phyloP scores from a whole-genome alignment of 1,284 basidiomycete genomes.

The Tilletia walkeri region DNA sequence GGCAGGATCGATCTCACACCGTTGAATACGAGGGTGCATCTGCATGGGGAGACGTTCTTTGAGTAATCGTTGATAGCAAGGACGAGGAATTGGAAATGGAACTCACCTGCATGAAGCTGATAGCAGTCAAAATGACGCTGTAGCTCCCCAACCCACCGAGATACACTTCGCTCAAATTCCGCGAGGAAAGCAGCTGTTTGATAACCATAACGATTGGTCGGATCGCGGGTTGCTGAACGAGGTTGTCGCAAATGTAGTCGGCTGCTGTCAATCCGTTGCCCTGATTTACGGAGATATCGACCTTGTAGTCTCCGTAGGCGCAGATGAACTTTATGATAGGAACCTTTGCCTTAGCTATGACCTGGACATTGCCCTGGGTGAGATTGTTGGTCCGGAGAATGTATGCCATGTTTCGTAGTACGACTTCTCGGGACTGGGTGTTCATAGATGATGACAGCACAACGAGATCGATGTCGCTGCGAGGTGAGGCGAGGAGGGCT shows the following conservation, averaged over 20 bases:
- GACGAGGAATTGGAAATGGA: neutral
- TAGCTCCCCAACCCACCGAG: conserved; percentile 93
- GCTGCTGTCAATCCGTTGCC: conserved; percentile 77
- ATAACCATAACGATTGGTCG: conserved; percentile 68
- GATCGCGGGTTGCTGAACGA: conserved; percentile 72
- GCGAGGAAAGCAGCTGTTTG: conserved; percentile 84
- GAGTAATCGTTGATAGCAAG: neutral
- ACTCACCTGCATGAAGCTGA: conserved; percentile 83
- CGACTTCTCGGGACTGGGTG: conserved; percentile 51
- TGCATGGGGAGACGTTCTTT: conserved; percentile 29
- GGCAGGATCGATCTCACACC: conserved; percentile 79
- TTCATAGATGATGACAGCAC: conserved; percentile 58
- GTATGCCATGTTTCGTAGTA: conserved; percentile 58
- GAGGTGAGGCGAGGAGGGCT: conserved; percentile 28
- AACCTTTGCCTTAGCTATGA: conserved; percentile 85
- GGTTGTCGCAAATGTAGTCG: conserved; percentile 76
- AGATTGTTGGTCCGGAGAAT: conserved; percentile 60
- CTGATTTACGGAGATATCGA: conserved; percentile 55
- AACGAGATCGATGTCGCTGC: conserved; percentile 65
- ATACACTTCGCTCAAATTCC: conserved; percentile 95
- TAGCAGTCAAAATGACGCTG: conserved; percentile 85
- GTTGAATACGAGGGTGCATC: conserved; percentile 90
- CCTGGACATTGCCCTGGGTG: conserved; percentile 64
- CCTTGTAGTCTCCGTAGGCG: conserved; percentile 60
- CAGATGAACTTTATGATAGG: conserved; percentile 92